phyloP scores from a whole-genome alignment of 768 basidiomycete genomes.

The Pisolithus orientalis region DNA sequence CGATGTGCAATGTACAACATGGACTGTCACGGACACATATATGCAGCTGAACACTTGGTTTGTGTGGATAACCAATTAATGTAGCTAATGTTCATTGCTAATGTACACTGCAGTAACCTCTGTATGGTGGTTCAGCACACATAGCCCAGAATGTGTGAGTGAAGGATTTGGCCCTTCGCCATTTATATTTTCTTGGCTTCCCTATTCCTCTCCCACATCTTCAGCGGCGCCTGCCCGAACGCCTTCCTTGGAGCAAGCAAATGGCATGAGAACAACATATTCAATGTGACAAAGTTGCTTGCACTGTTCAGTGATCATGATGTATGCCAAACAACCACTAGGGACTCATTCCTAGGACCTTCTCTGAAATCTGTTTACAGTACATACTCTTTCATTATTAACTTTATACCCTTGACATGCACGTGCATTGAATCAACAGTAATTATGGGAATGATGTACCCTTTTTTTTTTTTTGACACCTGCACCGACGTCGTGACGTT shows the following conservation, averaged over 20 bases:
- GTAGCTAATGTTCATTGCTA: neutral
- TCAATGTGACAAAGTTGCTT: constrained; percentile 77
- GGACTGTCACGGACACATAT: constrained; percentile 8
- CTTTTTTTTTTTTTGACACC: no score
- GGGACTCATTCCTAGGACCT: constrained; percentile 38
- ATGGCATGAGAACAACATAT: constrained; percentile 70
- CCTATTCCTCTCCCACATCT: constrained; percentile 41
- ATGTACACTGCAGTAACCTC: neutral
- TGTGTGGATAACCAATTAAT: neutral
- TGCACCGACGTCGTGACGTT: no score
- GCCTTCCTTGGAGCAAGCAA: constrained; percentile 57
- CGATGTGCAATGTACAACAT: neutral
- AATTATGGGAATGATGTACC: no score
- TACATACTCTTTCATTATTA: no score
- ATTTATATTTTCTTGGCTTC: constrained; percentile 30
- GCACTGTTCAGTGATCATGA: neutral
- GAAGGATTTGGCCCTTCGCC: no score
- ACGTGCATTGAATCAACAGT: constrained; percentile 34
- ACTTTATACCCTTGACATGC: constrained; percentile 19
- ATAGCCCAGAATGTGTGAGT: no score
- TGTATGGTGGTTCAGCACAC: no score
- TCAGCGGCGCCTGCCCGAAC: constrained; percentile 39
- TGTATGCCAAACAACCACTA: neutral
- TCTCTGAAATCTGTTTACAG: constrained; percentile 27
- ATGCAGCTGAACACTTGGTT: neutral